Evolutionary conservation across 768 basidiomycete species (phyloP).

Genomic region (Lactarius psammicola): DNA sequence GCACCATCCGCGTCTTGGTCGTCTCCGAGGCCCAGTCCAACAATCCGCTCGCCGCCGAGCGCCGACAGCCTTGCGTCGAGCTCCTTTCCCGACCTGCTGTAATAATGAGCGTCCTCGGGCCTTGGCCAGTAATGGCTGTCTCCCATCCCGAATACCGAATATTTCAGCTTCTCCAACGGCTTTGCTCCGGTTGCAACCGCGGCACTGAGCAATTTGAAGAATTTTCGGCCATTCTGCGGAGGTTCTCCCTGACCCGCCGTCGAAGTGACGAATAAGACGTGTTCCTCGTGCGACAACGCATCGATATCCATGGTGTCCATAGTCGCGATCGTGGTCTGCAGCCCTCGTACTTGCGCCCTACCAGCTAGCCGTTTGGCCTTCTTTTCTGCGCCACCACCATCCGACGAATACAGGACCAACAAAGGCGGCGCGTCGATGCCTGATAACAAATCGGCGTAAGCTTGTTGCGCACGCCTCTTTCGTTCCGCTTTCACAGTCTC

Average conservation of each 20-base stretch:
- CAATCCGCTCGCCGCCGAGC: slow-evolving; percentile 77
- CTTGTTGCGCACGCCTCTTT: slow-evolving; percentile 73
- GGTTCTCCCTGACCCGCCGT: slow-evolving; percentile 97
- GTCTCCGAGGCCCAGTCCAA: slow-evolving; percentile 81
- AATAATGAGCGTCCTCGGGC: slow-evolving; percentile 94
- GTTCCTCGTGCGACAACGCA: slow-evolving; percentile 56
- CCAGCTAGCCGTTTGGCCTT: slow-evolving; percentile 83
- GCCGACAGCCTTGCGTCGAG: slow-evolving; percentile 76
- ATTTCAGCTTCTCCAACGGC: slow-evolving; percentile 63
- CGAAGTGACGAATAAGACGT: slow-evolving; percentile 87
- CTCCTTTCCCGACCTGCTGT: slow-evolving; percentile 95
- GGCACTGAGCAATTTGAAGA: slow-evolving; percentile 83
- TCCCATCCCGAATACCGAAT: slow-evolving; percentile 90
- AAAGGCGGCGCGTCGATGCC: slow-evolving; percentile 88
- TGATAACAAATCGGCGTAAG: slow-evolving; percentile 79
- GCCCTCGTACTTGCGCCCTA: slow-evolving; percentile 82
- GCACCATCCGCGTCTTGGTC: slow-evolving; percentile 97
- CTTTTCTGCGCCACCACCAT: slow-evolving; percentile 94
- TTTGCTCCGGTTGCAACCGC: slow-evolving; percentile 56
- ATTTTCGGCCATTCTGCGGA: slow-evolving; percentile 91
- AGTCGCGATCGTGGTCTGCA: slow-evolving; percentile 70
- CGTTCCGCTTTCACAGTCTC: slow-evolving; percentile 82
- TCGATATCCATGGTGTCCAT: slow-evolving; percentile 82
- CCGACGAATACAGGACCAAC: slow-evolving; percentile 87
- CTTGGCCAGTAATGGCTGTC: slow-evolving; percentile 99